These are phyloP conservation scores for Ceratobasidium papillatum DNA, from an alignment of 1,284 basidiomycete species.

Conservation along the genomic window DNA sequence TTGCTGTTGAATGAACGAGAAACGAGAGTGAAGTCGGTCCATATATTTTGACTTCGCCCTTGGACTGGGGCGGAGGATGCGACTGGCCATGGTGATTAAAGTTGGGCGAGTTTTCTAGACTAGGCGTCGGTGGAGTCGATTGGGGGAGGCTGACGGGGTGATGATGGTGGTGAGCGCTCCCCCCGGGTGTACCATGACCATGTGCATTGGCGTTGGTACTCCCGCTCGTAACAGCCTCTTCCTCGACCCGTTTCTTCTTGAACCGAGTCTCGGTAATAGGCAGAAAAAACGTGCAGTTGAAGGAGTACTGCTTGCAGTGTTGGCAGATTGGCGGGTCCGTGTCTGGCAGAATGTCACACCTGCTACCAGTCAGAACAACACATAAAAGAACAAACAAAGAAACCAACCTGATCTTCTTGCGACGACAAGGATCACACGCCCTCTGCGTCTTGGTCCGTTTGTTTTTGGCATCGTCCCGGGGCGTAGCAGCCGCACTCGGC, in stretches of 20 bases:
- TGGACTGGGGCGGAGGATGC: constrained; percentile 25
- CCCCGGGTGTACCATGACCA: background rate
- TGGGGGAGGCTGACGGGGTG: background rate
- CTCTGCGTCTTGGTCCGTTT: constrained; percentile 91
- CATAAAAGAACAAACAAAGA: constrained; percentile 42
- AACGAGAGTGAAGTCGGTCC: constrained; percentile 48
- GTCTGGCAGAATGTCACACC: constrained; percentile 81
- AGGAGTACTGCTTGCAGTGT: constrained; percentile 88
- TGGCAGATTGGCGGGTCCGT: constrained; percentile 79
- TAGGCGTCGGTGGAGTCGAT: constrained; percentile 15
- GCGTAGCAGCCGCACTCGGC: constrained; percentile 17
- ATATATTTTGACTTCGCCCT: constrained; percentile 45
- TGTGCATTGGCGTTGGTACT: constrained; percentile 8
- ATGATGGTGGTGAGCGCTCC: background rate
- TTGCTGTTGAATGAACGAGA: constrained; percentile 64
- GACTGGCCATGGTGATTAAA: background rate
- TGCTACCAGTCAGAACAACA: constrained; percentile 51
- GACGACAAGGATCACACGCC: constrained; percentile 90
- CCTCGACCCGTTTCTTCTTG: constrained; percentile 89
- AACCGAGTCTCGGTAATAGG: constrained; percentile 98
- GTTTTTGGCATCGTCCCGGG: constrained; percentile 55
- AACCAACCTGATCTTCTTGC: constrained; percentile 85
- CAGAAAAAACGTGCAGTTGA: constrained; percentile 95
- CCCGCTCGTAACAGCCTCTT: constrained; percentile 60
- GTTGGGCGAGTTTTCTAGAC: background rate